Percentiles rank a stretch among this genome's conserved stretches.
phyloP scores from a whole-genome alignment of 2,329 filamentous ascomycete genomes.

The Fusarium decemcellulare region DNA sequence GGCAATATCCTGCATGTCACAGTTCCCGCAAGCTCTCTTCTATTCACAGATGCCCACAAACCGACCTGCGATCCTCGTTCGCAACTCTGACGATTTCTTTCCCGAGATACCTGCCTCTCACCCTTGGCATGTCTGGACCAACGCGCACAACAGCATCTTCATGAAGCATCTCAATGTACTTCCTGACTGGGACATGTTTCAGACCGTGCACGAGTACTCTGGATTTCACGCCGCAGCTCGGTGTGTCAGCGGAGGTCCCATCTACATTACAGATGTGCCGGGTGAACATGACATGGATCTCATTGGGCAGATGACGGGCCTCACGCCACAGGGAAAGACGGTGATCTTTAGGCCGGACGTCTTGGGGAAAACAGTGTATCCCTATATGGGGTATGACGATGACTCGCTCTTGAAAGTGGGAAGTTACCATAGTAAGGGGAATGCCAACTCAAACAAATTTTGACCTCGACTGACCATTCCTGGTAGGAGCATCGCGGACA shows the following conservation, averaged over 20 bases:
- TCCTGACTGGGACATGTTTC: conserved; percentile 86
- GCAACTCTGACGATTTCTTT: conserved; percentile 95
- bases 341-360: conserved; percentile 85
- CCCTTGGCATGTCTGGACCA: conserved; percentile 95
- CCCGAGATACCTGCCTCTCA: conserved; percentile 85
- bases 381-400: conserved; percentile 84
- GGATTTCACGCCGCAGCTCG: conserved; percentile 91
- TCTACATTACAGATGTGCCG: conserved; percentile 94
- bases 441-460: not conserved
- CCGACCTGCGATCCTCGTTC: conserved; percentile 79
- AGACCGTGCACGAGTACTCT: conserved; percentile 76
- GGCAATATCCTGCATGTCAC: conserved; percentile 95
- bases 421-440: conserved; percentile 77
- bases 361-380: conserved; percentile 78
- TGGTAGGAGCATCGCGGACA: conserved; percentile 65
- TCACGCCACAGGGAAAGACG: conserved; percentile 79
- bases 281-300: conserved; percentile 83
- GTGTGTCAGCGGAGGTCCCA: conserved; percentile 90
- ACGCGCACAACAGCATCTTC: conserved; percentile 89
- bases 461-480: conserved; percentile 11
- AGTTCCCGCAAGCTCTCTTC: conserved; percentile 88
- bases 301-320: conserved; percentile 85
- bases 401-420: conserved; percentile 81
- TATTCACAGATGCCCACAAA: conserved; percentile 85
- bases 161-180: conserved; percentile 88